Evolutionary conservation across 352 stramenopile genomes (phyloP).

Genomic region (Phytophthora nicotianae): DNA sequence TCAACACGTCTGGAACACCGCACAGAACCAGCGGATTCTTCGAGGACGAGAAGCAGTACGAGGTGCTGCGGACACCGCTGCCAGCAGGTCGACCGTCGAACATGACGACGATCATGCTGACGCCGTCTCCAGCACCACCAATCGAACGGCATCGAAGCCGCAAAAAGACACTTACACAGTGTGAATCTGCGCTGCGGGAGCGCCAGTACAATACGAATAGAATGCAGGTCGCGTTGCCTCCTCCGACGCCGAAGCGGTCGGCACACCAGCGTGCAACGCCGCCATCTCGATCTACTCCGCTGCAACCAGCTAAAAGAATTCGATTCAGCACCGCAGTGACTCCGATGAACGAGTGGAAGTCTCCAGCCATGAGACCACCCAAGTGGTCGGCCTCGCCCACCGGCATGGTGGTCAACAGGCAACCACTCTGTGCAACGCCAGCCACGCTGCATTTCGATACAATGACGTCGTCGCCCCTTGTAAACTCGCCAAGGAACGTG

Average conservation of each 20-base stretch:
- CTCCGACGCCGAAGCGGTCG: constrained; percentile 12
- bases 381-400: constrained; percentile 41
- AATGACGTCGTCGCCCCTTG: constrained; percentile 24
- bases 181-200: constrained; percentile 44
- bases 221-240: constrained; percentile 30
- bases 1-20: not conserved
- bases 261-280: constrained; percentile 14
- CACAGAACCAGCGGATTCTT: constrained; percentile 44
- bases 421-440: constrained; percentile 15
- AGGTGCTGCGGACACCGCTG: constrained; percentile 49
- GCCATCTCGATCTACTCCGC: constrained; percentile 22
- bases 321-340: constrained; percentile 3
- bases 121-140: constrained; percentile 6
- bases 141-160: constrained; percentile 50
- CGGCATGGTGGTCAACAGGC: constrained; percentile 15
- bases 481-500: constrained; percentile 11
- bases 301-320: constrained; percentile 21
- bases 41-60: constrained; percentile 55
- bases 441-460: constrained; percentile 17
- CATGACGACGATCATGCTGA: constrained; percentile 3
- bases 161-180: constrained; percentile 46
- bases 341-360: constrained; percentile 18
- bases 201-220: constrained; percentile 46
- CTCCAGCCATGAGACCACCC: constrained; percentile 18
- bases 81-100: constrained; percentile 2